Evolutionary conservation across 2,329 filamentous ascomycete genomes (phyloP), one percentile per base, ranked within the genome.

Genomic region (Celoporthe dispersa): DNA sequence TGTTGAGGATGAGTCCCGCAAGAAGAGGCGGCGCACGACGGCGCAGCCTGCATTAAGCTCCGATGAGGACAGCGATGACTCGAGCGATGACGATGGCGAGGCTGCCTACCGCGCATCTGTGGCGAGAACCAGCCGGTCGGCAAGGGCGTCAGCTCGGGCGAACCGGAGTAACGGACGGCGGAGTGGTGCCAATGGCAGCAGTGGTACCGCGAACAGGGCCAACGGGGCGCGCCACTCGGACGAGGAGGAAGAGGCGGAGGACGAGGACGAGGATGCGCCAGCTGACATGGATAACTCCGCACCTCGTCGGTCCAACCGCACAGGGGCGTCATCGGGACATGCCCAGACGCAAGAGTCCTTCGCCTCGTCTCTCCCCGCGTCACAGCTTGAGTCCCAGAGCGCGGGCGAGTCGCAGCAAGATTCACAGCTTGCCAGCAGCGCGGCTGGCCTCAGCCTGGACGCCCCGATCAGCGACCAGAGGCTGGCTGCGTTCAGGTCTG

Each of bases 301-400:
- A 44, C 82, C 83, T 1, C 83, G 83, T 44, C 82, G 80, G 55
- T 81, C 82, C 3, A 80, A 77, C 64, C 80, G 83, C 59, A 76
- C 75, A n/a, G 74, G 69, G 31, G 75, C 80, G 64, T 78, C 79
- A 35, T 81, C 81, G 63, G 77, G 77, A 25, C 83, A 81, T 75
- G 84, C 78, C 1, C 83, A 84, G 74, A 86, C 86, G 4, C 88
- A 90, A 77, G 82, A 89, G 77, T 94, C 92, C 22, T 90, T 94
- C 76, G 93, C 92, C 16, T 97, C 93, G 0, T 97, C 94, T 1
- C 85, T 91, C 67, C 92, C 92, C 2, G 89, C 89, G 14, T 97
- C 93, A 11, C 92, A 94, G 75, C 85, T 89, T 57, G 80, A 82
- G 57, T 81, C 81, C 22, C 81, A 85, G 69, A 81, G 82, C 9